A percentile compares a stretch with the other conserved stretches of the same genome.
Conservation (phyloP, 306 rosid species). For the Betula pendula region DNA sequence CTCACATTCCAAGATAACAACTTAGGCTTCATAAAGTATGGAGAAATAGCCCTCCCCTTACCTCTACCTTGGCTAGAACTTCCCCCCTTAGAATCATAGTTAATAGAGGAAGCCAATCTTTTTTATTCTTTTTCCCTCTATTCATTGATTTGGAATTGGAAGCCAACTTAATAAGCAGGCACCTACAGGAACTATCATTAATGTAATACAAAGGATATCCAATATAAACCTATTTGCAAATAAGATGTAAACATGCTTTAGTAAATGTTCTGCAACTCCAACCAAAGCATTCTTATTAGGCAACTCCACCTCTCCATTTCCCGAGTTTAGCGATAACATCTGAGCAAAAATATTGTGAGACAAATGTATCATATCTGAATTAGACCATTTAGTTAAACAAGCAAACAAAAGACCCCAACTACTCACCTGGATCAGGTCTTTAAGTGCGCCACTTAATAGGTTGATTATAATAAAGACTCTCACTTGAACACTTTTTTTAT, state of each 20-base stretch:
- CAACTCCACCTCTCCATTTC: conserved; percentile 1
- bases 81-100: too few species aligned
- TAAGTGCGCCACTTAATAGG: not conserved
- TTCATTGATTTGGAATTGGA: too few species aligned
- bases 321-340: not conserved
- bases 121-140: too few species aligned
- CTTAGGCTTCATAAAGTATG: too few species aligned
- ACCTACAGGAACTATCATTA: not conserved
- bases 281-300: not conserved
- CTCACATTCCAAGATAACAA: too few species aligned
- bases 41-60: too few species aligned
- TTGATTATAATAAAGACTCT: not conserved
- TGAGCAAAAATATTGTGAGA: not conserved
- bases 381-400: not conserved
- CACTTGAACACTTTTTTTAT: not conserved
- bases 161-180: not conserved
- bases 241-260: not conserved
- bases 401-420: not conserved
- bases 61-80: too few species aligned
- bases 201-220: not conserved
- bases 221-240: not conserved
- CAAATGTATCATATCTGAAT: not conserved
- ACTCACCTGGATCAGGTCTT: not conserved
- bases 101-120: too few species aligned
- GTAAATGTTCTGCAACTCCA: not conserved